Evolutionary conservation across 1,139 yeast species (phyloP).

Genomic region (Kodamaea plutei): DNA sequence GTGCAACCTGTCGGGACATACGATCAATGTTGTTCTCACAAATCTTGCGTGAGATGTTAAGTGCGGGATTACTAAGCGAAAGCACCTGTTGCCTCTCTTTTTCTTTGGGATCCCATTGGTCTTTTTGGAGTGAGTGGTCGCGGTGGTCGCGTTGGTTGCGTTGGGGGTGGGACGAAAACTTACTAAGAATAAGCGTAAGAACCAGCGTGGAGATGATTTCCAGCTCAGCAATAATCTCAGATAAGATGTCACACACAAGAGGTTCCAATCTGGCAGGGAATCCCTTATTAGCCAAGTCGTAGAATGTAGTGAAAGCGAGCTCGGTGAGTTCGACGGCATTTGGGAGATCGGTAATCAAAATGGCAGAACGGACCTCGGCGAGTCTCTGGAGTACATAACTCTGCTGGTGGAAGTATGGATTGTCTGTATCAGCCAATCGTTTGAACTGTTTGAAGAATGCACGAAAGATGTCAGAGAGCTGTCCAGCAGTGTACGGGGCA

Average conservation of each 20-base stretch:
- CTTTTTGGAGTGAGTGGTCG: too few species aligned
- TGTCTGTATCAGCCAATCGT: slow-evolving; percentile 52
- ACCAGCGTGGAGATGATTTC: slow-evolving; percentile 64
- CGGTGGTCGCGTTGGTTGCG: too few species aligned
- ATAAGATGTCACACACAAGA: slow-evolving; percentile 61
- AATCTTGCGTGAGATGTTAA: slow-evolving; percentile 61
- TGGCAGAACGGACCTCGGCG: slow-evolving; percentile 77
- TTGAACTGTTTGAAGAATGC: slow-evolving; percentile 62
- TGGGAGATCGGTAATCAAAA: slow-evolving; percentile 72
- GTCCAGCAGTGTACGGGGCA: slow-evolving; percentile 74
- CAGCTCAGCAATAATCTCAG: slow-evolving; percentile 75
- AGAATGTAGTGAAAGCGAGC: slow-evolving; percentile 58
- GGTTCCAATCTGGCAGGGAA: slow-evolving; percentile 50
- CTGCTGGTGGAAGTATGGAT: slow-evolving; percentile 64
- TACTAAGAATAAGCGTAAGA: slow-evolving; percentile 57
- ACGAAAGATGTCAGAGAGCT: slow-evolving; percentile 59
- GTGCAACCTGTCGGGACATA: slow-evolving; percentile 74
- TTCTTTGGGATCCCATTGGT: too few species aligned
- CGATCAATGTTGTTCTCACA: slow-evolving; percentile 72
- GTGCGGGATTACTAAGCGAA: slow-evolving; percentile 56
- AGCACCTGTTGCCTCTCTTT: too few species aligned
- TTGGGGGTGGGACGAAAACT: slow-evolving; percentile 22
- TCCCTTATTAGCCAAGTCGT: slow-evolving; percentile 41
- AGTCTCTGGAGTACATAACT: slow-evolving; percentile 63
- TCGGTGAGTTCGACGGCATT: slow-evolving; percentile 55